Evolutionary conservation across 2,329 filamentous ascomycete species (phyloP), one percentile per base, ranked within the genome.

Genomic region (Calycina marina): DNA sequence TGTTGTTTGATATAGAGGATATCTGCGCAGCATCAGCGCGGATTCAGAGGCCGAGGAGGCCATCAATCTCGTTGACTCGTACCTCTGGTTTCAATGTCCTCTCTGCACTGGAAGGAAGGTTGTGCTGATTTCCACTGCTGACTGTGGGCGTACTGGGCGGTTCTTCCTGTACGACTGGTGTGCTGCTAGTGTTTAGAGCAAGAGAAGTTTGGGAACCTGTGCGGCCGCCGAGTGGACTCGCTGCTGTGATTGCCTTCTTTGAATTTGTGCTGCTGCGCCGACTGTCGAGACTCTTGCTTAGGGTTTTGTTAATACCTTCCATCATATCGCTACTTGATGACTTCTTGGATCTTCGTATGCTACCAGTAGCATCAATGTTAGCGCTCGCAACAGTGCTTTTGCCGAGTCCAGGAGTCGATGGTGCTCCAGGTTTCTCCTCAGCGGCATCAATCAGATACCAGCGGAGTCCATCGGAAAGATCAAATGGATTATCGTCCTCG

Each of bases 401-500:
- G 24, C 82, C 83, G 34, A 93, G 68, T 0, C 88, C 86, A 0
- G 90, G 88, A 0, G 88, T 96, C n/a, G 80, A 77, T 0, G 90
- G 90, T 25, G 85, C 86, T 1, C 80, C 80, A 1, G 84, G 74
- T 50, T 93, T 94, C 56, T 98, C 90, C 56, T 98, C 90, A 2
- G 72, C 68, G 0, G 90, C 90, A 51, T 98, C 88, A 20, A 98
- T 77, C 4, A 98, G 69, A 56, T 94, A 96, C 90, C 90, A 98
- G 18, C 88, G 75, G 29, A 98, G 61, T 3, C 90, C 90, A 48
- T 98, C 90, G 0, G 85, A 93, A 9, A 98, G 67, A 47, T 94
- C 86, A 54, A 98, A 98, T 0, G 90, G 90, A 49, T 98, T 98
- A 43, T 96, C 90, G 41, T 93, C 85, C 42, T 93, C 84, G 13